A percentile compares a stretch with the other conserved stretches of the same genome.
These are phyloP conservation scores for Tubosaeta sp. DNA, from an alignment of 768 basidiomycete species.

Conservation along the genomic window DNA sequence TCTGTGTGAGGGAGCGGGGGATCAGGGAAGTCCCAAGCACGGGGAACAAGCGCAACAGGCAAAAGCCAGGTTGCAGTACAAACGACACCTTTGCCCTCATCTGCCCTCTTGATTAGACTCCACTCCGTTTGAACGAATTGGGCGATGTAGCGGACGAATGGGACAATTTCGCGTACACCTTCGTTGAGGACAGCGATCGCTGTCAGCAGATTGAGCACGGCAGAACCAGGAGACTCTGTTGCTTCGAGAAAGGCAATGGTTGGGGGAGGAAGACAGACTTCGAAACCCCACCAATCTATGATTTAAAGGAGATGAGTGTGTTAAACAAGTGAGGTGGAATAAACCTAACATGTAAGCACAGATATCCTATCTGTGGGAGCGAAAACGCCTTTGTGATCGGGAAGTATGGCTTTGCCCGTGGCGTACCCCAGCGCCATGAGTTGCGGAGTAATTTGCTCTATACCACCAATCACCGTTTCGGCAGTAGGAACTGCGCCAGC, in stretches of 20 bases:
- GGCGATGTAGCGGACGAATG: constrained; percentile 79
- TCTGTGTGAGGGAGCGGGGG: constrained; percentile 32
- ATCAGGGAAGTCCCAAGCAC: constrained; percentile 73
- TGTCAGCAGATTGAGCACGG: constrained; percentile 71
- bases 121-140: constrained; percentile 79
- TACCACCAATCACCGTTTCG: constrained; percentile 63
- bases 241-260: constrained; percentile 59
- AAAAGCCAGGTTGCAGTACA: constrained; percentile 91
- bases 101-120: constrained; percentile 53
- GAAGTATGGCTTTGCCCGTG: constrained; percentile 57
- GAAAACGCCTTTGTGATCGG: constrained; percentile 65
- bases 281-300: constrained; percentile 89
- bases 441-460: constrained; percentile 69
- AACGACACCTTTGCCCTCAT: constrained; percentile 74
- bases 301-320: constrained; percentile 5
- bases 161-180: constrained; percentile 78
- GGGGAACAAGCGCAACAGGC: constrained; percentile 74
- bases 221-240: constrained; percentile 51
- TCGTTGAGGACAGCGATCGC: constrained; percentile 64
- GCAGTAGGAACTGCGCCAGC: constrained; percentile 76
- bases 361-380: constrained; percentile 78
- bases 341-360: constrained; percentile 68
- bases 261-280: constrained; percentile 70
- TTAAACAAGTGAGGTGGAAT: not conserved
- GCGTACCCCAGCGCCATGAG: constrained; percentile 77